Conservation (phyloP, 2,329 filamentous ascomycete species). For the Nemania sp. region DNA sequence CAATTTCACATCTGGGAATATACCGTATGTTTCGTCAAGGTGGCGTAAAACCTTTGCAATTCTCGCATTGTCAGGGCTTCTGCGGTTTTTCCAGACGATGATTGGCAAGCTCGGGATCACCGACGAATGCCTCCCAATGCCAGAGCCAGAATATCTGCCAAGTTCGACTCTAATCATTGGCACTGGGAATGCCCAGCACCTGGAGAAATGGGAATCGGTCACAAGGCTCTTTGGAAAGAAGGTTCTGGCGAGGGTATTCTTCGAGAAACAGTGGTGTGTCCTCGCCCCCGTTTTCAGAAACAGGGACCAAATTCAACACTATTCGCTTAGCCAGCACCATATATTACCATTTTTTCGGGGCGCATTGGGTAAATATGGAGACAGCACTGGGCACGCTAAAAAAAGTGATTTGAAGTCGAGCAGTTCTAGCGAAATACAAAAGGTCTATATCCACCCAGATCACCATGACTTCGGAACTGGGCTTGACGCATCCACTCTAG, state of each 20-base stretch:
- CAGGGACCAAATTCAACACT: neutral
- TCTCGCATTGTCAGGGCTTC: neutral
- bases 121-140: slow-evolving; percentile 1
- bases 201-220: neutral
- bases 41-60: slow-evolving; percentile 8
- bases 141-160: neutral
- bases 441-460: neutral
- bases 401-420: neutral
- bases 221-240: neutral
- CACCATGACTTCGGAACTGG: neutral
- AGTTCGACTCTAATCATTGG: neutral
- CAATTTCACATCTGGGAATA: neutral
- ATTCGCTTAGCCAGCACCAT: neutral
- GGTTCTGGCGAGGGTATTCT: neutral
- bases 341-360: neutral
- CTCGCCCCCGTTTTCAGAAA: neutral
- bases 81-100: neutral
- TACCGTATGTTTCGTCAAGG: too few relatives aligned
- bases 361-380: too few relatives aligned
- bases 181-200: neutral
- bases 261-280: neutral
- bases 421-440: neutral
- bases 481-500: neutral
- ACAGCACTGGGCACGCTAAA: neutral
- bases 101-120: neutral